Base-by-base conservation (phyloP, 306 rosid species). In the Dalbergia cultrata region DNA sequence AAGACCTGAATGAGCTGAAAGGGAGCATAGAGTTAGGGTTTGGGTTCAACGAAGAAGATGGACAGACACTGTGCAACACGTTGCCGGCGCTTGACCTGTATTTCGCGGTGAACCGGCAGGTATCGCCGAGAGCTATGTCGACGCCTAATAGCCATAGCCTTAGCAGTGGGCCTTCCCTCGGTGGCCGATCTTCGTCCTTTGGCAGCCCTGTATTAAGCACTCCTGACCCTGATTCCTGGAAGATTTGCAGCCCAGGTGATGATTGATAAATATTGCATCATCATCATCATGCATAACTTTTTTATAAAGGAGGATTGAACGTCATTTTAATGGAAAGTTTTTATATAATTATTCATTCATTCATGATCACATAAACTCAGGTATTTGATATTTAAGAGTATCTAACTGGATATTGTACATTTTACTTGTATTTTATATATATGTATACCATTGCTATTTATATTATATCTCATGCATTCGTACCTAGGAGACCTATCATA, bases 11-110 rank as follows among this genome's bases (percentile, higher is more conserved):
- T 5, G 99, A 95, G 85, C 97, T 95, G 0, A 95, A 89, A 77
- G 99, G 98, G 0, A 89, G 88, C 16, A 95, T 95, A 21, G 98
- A 95, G 71, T 86, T 95, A 6, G 99, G 99, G 21, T 95, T 95
- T 44, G 98, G 98, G 19, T 95, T 95, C 84, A 93, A 90, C 5
- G 99, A 95, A 50, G 99, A 93, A 75, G 91, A 91, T 10, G 97
- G 96, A 3, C 99, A 93, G 22, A 83, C 50, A 18, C 66, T 95
- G 3, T 89, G 97, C 58, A 81, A 84, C 37, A 95, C 99, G 4
- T 86, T 95, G 83, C 99, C 99, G 0, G 99, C 99, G 52, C 92
- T 95, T 0, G 99, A 95, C 74, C 92, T 95, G 5, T 95, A 95
- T 53, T 95, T 95, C 13, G 99, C 98, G 0, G 97, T 95, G 4